Conservation (phyloP, 495 filamentous ascomycete species). For the Tuber indicum region DNA sequence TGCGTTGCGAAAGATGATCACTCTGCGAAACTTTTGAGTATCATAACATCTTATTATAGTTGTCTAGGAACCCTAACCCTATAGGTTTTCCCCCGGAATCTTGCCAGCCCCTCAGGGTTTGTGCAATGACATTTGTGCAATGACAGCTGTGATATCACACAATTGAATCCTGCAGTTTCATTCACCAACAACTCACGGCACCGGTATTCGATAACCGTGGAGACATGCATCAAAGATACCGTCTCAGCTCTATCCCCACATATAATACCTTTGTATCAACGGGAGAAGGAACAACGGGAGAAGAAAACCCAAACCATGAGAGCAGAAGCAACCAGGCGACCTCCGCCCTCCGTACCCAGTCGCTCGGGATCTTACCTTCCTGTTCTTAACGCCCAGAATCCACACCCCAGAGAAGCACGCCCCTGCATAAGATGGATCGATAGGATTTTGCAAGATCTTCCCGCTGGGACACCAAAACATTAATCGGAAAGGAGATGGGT, state of each 20-base stretch:
- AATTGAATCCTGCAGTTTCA: not conserved
- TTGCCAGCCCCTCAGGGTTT: not conserved
- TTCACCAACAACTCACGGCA: not conserved
- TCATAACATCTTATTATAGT: not conserved
- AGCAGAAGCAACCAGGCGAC: not conserved
- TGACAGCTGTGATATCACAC: too few species aligned
- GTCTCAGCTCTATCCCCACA: not conserved
- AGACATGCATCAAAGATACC: not conserved
- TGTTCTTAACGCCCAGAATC: conserved; percentile 11
- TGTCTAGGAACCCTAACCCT: not conserved
- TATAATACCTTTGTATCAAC: not conserved
- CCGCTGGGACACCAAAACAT: conserved; percentile 16
- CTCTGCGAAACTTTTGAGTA: not conserved
- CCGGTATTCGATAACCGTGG: not conserved
- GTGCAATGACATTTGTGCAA: too few species aligned
- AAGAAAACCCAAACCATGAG: not conserved
- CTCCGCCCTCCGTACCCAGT: not conserved
- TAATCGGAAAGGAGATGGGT: conserved; percentile 12
- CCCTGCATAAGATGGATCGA: conserved; percentile 23
- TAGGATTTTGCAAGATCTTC: conserved; percentile 20
- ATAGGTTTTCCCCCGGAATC: not conserved
- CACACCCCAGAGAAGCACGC: not conserved
- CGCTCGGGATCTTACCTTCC: conserved; percentile 17
- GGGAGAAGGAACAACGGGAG: not conserved
- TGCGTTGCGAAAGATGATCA: not conserved